Conservation (phyloP, 148 eudicot species). For the Rhododendron griersonianum region DNA sequence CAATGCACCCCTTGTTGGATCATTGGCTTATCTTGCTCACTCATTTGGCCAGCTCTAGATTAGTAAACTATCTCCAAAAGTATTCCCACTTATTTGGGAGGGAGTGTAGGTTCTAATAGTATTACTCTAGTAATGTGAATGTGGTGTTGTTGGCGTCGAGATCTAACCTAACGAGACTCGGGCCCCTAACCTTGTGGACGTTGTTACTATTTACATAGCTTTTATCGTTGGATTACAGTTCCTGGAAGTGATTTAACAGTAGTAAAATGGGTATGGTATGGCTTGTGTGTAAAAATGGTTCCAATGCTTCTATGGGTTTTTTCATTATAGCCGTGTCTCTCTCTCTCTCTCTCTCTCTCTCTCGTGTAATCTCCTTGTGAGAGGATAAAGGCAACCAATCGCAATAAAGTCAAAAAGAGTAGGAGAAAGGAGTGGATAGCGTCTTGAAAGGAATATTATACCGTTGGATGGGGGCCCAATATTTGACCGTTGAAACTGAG, state of each 20-base stretch:
- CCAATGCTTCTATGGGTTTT: not conserved
- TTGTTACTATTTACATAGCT: not conserved
- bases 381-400: not conserved
- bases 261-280: not conserved
- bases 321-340: not conserved
- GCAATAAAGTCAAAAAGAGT: not conserved
- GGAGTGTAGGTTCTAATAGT: not conserved
- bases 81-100: not conserved
- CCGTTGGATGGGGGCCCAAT: not conserved
- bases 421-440: not conserved
- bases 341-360: not conserved
- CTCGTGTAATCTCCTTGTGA: not conserved
- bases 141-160: not conserved
- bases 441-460: not conserved
- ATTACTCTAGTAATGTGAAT: not conserved
- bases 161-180: conserved; percentile 9
- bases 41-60: conserved; percentile 72
- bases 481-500: conserved; percentile 17
- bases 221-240: not conserved
- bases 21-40: conserved; percentile 81
- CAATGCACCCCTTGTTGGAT: conserved; percentile 75
- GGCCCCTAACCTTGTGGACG: conserved; percentile 23
- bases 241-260: not conserved
- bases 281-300: not conserved
- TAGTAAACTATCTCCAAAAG: not conserved